Evolutionary conservation across 371 early-diverging fungal genomes (phyloP).

Genomic region (Umbelopsis sp.): DNA sequence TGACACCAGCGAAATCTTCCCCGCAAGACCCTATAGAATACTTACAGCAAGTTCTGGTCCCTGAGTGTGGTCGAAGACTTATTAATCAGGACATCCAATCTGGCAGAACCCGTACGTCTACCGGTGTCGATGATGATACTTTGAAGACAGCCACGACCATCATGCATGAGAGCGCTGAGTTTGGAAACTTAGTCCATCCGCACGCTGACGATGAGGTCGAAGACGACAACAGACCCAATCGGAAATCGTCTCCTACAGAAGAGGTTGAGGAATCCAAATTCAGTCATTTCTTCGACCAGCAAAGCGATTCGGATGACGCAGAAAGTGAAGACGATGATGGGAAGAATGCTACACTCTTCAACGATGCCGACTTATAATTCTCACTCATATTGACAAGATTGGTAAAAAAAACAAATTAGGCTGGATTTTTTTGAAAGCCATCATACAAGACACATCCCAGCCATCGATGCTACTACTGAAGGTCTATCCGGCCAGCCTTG

Average conservation of each 20-base stretch:
- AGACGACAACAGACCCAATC: not conserved
- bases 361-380: not conserved
- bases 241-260: not conserved
- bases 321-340: not conserved
- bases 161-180: slow-evolving; percentile 57
- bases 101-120: slow-evolving; percentile 11
- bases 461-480: too few relatives aligned
- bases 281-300: not conserved
- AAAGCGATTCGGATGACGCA: not conserved
- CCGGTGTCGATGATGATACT: not conserved
- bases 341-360: not conserved
- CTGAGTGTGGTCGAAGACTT: slow-evolving; percentile 58
- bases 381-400: not conserved
- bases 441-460: too few relatives aligned
- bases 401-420: not conserved
- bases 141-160: slow-evolving; percentile 43
- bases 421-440: too few relatives aligned
- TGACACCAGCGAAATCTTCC: slow-evolving; percentile 33
- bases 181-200: slow-evolving; percentile 51
- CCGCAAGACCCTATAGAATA: slow-evolving; percentile 63
- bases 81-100: slow-evolving; percentile 51
- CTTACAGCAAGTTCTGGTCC: slow-evolving; percentile 64
- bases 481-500: too few relatives aligned
- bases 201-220: slow-evolving; percentile 27
- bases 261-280: not conserved